Evolutionary conservation across 257 asterid genomes (phyloP).

Genomic region (Solanum neorickii): DNA sequence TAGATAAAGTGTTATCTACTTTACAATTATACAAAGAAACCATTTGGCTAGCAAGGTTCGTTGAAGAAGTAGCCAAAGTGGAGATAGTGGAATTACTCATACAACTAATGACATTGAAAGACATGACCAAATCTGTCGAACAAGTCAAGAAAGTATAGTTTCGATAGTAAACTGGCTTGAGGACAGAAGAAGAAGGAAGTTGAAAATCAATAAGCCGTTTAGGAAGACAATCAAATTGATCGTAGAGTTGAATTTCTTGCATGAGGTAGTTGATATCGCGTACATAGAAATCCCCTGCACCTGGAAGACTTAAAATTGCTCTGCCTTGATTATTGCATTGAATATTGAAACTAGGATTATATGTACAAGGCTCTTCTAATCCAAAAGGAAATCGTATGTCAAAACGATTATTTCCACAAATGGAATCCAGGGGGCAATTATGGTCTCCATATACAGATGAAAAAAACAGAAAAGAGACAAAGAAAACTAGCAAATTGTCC

Average conservation of each 20-base stretch:
- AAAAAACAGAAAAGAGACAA: background rate
- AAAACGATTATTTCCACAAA: background rate
- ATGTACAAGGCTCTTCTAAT: background rate
- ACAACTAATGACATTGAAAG: background rate
- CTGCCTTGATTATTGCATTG: background rate
- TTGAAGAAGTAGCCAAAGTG: conserved; percentile 34
- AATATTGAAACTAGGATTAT: background rate
- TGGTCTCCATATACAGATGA: conserved; percentile 14
- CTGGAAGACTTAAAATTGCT: background rate
- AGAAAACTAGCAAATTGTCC: background rate
- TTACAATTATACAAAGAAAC: conserved; percentile 18
- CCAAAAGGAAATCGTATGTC: conserved; percentile 4
- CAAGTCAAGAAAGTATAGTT: conserved; percentile 15
- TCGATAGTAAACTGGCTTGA: background rate
- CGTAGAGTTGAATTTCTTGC: conserved; percentile 10
- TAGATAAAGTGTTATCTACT: conserved; percentile 4
- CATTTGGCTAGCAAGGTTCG: conserved; percentile 17
- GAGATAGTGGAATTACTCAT: conserved; percentile 11
- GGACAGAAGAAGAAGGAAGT: background rate
- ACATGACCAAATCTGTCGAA: background rate
- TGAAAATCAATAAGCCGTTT: background rate
- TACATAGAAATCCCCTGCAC: conserved; percentile 1
- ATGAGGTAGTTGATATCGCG: background rate
- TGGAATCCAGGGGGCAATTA: conserved; percentile 15
- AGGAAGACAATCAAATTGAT: conserved; percentile 20